These are phyloP conservation scores for Leccinum arenicola DNA, from an alignment of 768 basidiomycete genomes.

Conservation along the genomic window DNA sequence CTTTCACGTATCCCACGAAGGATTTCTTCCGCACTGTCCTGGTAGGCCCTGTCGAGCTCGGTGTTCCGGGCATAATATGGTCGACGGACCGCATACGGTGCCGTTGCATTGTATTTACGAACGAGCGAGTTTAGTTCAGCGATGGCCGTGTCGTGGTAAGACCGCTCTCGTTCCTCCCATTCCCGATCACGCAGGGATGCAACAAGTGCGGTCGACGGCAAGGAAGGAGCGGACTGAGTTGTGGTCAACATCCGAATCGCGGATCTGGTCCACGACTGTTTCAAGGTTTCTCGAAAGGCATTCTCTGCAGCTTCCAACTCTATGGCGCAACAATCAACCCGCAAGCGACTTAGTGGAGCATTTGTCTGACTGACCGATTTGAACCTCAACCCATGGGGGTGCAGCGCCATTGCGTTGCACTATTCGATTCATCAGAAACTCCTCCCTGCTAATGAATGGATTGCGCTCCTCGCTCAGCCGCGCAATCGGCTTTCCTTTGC, in stretches of 20 bases:
- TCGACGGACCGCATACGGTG: slow-evolving; percentile 75
- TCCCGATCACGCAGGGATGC: slow-evolving; percentile 53
- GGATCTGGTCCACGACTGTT: slow-evolving; percentile 72
- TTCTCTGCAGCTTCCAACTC: slow-evolving; percentile 64
- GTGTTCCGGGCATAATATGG: slow-evolving; percentile 51
- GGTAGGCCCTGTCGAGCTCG: slow-evolving; percentile 58
- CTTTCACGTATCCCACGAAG: slow-evolving; percentile 37
- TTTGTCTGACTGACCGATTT: slow-evolving; percentile 50
- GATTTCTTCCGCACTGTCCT: slow-evolving; percentile 52
- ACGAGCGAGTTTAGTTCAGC: slow-evolving; percentile 73
- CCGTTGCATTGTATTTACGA: slow-evolving; percentile 75
- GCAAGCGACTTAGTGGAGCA: neutral
- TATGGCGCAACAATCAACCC: slow-evolving; percentile 24
- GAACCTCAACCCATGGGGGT: slow-evolving; percentile 85
- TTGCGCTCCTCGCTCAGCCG: slow-evolving; percentile 47
- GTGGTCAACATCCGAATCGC: slow-evolving; percentile 60
- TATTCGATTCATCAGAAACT: slow-evolving; percentile 84
- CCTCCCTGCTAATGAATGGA: slow-evolving; percentile 70
- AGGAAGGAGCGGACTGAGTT: slow-evolving; percentile 37
- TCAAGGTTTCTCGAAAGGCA: slow-evolving; percentile 63
- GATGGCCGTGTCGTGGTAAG: slow-evolving; percentile 68
- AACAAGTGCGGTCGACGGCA: slow-evolving; percentile 40
- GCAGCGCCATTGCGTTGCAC: slow-evolving; percentile 78
- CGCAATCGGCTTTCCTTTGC: slow-evolving; percentile 54
- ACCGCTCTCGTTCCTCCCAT: slow-evolving; percentile 67